Percentiles rank a stretch among this genome's conserved stretches.
phyloP scores from a whole-genome alignment of 1,284 basidiomycete species.

The Macrocystidia cucumis region DNA sequence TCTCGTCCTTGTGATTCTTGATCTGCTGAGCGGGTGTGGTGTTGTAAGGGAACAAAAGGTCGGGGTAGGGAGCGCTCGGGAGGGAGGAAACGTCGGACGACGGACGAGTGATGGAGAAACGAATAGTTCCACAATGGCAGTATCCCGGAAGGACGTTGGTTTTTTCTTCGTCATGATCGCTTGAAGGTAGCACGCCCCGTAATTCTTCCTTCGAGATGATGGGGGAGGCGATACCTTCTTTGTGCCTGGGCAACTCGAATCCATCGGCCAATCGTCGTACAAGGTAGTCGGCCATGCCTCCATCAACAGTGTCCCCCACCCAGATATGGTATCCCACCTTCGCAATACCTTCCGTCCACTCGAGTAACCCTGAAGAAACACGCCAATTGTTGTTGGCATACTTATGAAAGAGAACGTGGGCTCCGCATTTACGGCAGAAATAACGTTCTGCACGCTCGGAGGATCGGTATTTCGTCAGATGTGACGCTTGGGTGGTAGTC shows the following conservation, averaged over 20 bases:
- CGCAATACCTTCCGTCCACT: slow-evolving; percentile 14
- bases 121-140: slow-evolving; percentile 21
- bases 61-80: slow-evolving; percentile 23
- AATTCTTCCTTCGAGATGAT: slow-evolving; percentile 16
- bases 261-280: slow-evolving; percentile 10
- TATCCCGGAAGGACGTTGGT: slow-evolving; percentile 14
- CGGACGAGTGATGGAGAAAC: slow-evolving; percentile 21
- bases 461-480: slow-evolving; percentile 13
- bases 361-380: slow-evolving; percentile 13
- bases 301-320: slow-evolving; percentile 17
- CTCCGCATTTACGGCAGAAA: slow-evolving; percentile 17
- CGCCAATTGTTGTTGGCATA: slow-evolving; percentile 10
- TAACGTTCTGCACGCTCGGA: slow-evolving; percentile 11
- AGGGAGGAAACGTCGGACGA: slow-evolving; percentile 13
- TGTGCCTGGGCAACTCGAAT: slow-evolving; percentile 10
- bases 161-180: slow-evolving; percentile 4
- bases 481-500: slow-evolving; percentile 12
- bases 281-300: slow-evolving; percentile 15
- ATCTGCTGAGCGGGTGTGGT: slow-evolving; percentile 15
- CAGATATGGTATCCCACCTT: slow-evolving; percentile 13
- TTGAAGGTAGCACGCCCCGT: neutral
- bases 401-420: slow-evolving; percentile 15
- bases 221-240: slow-evolving; percentile 14
- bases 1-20: slow-evolving; percentile 18
- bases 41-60: slow-evolving; percentile 16